A percentile compares a stretch with the other conserved stretches of the same genome.
These are phyloP conservation scores for Coemansia sp. DNA, from an alignment of 192 early-diverging fungal genomes.

Conservation along the genomic window DNA sequence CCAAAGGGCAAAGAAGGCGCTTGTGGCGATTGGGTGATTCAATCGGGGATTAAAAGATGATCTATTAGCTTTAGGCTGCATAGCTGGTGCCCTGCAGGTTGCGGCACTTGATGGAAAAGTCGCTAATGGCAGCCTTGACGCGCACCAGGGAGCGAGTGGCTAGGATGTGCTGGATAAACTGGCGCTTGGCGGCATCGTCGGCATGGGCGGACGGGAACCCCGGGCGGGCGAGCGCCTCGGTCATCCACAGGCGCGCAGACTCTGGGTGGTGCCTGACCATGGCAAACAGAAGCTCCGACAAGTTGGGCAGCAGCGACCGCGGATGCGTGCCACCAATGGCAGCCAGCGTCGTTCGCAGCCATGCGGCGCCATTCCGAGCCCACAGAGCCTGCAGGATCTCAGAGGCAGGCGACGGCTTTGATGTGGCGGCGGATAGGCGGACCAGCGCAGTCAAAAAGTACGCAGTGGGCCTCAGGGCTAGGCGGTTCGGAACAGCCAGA, in stretches of 20 bases:
- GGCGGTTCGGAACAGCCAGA: slow-evolving; percentile 42
- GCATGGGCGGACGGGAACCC: slow-evolving; percentile 39
- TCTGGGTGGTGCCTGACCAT: slow-evolving; percentile 36
- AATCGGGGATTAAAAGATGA: not conserved
- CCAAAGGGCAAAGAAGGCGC: not conserved
- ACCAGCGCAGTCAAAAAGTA: slow-evolving; percentile 37
- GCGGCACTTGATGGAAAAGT: slow-evolving; percentile 42
- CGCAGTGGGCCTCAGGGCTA: slow-evolving; percentile 38
- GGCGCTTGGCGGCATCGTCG: slow-evolving; percentile 24
- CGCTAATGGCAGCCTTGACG: slow-evolving; percentile 25
- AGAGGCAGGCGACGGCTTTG: not conserved
- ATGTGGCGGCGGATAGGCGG: slow-evolving; percentile 19
- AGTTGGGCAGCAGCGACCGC: slow-evolving; percentile 43
- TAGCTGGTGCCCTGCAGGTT: slow-evolving; percentile 40
- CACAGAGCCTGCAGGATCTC: slow-evolving; percentile 23
- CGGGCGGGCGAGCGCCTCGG: slow-evolving; percentile 21
- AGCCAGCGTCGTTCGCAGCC: slow-evolving; percentile 38
- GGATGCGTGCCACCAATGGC: slow-evolving; percentile 48
- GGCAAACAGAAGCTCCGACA: slow-evolving; percentile 48
- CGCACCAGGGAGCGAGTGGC: slow-evolving; percentile 36
- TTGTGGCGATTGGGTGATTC: not conserved
- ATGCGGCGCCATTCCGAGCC: slow-evolving; percentile 26
- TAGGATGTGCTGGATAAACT: slow-evolving; percentile 30
- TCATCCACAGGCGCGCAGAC: slow-evolving; percentile 12
- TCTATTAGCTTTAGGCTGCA: not conserved